A percentile compares a stretch with the other conserved stretches of the same genome.
phyloP scores from a whole-genome alignment of 2,329 filamentous ascomycete genomes.

The Botrytis elliptica region DNA sequence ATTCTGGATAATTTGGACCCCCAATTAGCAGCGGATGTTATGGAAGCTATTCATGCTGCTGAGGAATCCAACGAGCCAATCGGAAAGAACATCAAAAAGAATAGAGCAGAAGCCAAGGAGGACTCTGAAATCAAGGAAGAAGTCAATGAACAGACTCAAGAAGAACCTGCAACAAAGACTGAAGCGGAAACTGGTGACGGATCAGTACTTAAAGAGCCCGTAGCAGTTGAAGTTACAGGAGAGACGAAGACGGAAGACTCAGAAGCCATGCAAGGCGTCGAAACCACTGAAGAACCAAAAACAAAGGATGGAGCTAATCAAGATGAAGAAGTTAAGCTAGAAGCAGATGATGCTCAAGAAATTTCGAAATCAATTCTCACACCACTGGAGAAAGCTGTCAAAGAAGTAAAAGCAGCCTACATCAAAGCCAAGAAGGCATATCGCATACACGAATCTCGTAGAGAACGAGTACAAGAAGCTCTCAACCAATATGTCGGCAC shows the following conservation, averaged over 20 bases:
- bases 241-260: neutral
- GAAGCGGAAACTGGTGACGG: neutral
- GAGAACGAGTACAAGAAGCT: conserved; percentile 71
- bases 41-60: conserved; percentile 56
- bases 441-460: conserved; percentile 70
- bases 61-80: conserved; percentile 30
- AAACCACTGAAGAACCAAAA: neutral
- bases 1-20: conserved; percentile 62
- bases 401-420: conserved; percentile 78
- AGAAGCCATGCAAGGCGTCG: conserved; percentile 11
- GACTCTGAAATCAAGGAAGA: neutral
- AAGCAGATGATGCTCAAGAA: conserved; percentile 23
- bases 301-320: neutral
- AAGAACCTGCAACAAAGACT: neutral
- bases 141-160: conserved; percentile 8
- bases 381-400: conserved; percentile 64
- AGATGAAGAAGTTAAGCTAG: conserved; percentile 1
- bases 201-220: neutral
- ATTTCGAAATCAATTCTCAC: conserved; percentile 31
- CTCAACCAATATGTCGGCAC: conserved; percentile 79
- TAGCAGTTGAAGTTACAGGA: neutral
- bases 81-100: conserved; percentile 14
- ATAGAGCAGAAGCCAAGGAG: conserved; percentile 15
- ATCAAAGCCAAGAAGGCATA: conserved; percentile 80
- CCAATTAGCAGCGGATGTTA: conserved; percentile 60